Evolutionary conservation across 1,139 yeast genomes (phyloP).

Genomic region (Blastobotrys persicus): DNA sequence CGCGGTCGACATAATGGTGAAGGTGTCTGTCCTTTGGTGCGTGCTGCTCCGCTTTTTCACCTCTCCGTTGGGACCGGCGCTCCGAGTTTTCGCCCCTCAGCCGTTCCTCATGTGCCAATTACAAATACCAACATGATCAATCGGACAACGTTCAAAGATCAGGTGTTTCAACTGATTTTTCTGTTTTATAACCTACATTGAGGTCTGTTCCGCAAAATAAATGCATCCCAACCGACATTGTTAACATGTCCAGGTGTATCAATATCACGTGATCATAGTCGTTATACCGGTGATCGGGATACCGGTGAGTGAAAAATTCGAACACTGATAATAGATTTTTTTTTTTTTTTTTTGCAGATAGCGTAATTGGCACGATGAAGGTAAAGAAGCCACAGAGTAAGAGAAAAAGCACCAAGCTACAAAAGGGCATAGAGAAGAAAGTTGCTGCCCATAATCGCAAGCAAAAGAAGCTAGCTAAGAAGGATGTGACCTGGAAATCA

Average conservation of each 20-base stretch:
- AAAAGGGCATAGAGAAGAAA: slow-evolving; percentile 94
- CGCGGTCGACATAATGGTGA: neutral
- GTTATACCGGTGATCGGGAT: neutral
- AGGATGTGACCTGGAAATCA: slow-evolving; percentile 91
- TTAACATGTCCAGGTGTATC: no score
- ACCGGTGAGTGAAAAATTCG: slow-evolving; percentile 18
- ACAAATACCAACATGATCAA: no score
- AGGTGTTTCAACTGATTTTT: no score
- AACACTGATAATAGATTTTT: neutral
- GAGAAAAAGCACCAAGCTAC: slow-evolving; percentile 85
- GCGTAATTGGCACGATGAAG: slow-evolving; percentile 10
- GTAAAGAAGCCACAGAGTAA: slow-evolving; percentile 67
- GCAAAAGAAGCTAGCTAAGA: slow-evolving; percentile 76
- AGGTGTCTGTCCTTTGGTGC: neutral
- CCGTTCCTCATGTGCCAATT: neutral
- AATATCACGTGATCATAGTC: neutral
- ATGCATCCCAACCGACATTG: no score
- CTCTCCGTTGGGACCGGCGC: slow-evolving; percentile 7
- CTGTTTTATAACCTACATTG: no score
- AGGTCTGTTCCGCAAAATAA: no score
- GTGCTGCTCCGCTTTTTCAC: neutral
- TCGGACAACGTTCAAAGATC: no score
- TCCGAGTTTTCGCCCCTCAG: neutral
- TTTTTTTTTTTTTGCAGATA: neutral
- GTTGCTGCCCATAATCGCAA: slow-evolving; percentile 90